These are phyloP conservation scores for Leavenworthia alabamica DNA, from an alignment of 345 rosid species.

Conservation along the genomic window DNA sequence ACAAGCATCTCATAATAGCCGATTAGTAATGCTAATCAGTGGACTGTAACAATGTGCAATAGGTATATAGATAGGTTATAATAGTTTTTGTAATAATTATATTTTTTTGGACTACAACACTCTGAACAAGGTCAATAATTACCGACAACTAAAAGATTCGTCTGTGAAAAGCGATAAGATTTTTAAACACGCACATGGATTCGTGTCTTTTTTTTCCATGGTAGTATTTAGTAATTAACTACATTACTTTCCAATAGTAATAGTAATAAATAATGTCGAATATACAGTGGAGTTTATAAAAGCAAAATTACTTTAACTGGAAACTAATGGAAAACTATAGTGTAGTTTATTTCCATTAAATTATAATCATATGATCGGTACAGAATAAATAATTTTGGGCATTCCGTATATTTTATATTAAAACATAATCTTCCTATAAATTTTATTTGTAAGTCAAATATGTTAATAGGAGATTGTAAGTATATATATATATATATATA, in stretches of 20 bases:
- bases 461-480: no score
- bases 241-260: neutral
- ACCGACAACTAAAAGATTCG: neutral
- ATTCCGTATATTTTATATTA: neutral
- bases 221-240: no score
- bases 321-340: neutral
- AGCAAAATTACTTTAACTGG: neutral
- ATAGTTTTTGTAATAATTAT: neutral
- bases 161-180: neutral
- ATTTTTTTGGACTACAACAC: neutral
- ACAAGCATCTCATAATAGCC: neutral
- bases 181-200: slow-evolving; percentile 10
- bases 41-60: neutral
- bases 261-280: neutral
- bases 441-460: no score
- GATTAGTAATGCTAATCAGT: neutral
- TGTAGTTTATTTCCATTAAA: neutral
- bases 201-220: neutral
- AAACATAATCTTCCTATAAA: neutral
- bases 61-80: neutral
- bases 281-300: no score
- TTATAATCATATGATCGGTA: neutral
- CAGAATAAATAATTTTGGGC: neutral
- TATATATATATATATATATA: no score
- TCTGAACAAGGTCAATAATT: neutral